Evolutionary conservation across 192 early-diverging fungal genomes (phyloP), one percentile per base, ranked within the genome.

Genomic region (Allomyces macrogynus): DNA sequence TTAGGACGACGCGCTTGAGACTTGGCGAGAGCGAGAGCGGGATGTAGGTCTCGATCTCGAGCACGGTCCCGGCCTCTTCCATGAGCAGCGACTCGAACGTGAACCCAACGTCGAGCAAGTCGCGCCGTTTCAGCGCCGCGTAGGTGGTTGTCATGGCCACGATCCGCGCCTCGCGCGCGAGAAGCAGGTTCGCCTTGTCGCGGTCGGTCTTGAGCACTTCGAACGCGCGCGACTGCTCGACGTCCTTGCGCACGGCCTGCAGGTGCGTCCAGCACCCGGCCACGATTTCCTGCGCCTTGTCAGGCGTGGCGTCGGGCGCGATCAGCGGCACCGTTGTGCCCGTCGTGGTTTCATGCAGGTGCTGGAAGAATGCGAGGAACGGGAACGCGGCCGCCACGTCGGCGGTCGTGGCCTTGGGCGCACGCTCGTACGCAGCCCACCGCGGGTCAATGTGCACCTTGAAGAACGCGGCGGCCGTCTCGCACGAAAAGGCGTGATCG

Each of bases 81-180:
- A 99, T 93, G 25, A 99, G 79, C n/a, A 99, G 85, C 61, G 81
- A 91, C 68, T 97, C 90, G 72, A 91, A 96, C 64, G 91, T 86
- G 84, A 99, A 93, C 14, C 92, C 89, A 40, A 97, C 77, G 18
- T 76, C 72, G n/a, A 87, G 77, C 10, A 99, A 74, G 71, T 97
- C 94, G 2, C 81, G 76, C 32, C 89, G 78, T 68, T 91, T 91
- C 49, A 99, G 78, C 9, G 95, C 90, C 14, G 92, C 93, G 69
- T 98, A 90, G 0, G 93, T 97, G 73, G 91, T 94, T 0, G 97
- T 99, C 87, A 99, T 89, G 24, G 93, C 95, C 64, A 97, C 87
- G 23, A 99, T 91, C 65, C 87, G 85, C 43, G 97, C 94, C 74
- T 97, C 92, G 65, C 91, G 95, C 14, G 92, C 87, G 62, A 99